Evolutionary conservation across 225 moss, liverwort and hornwort species (phyloP), one percentile per base, ranked within the genome.

Genomic region (Rhytidiadelphus loreus): DNA sequence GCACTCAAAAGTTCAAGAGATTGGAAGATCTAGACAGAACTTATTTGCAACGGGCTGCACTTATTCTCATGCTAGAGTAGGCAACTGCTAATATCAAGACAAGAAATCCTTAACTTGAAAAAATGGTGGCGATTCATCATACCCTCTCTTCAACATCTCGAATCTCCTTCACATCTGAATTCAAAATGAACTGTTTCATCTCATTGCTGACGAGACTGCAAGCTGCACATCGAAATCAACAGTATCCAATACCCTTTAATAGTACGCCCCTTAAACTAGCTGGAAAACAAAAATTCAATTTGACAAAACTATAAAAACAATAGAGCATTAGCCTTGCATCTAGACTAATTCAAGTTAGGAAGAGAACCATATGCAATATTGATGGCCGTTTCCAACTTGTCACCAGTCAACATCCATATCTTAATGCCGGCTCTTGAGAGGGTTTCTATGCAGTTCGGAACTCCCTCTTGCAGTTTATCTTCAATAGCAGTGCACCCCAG

Each of bases 301-400:
- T 32, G 82, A 64, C 26, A 68, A 84, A 63, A 77, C 56, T 33
- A 48, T 28, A 13, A 61, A 76, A 75, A 69, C 63, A 85, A 82
- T 10, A 75, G 61, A 83, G 53, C 77, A 90, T 37, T 60, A 77
- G 74, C 59, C 53, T 83, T 69, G 68, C 66, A 85, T 83, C 72
- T 50, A 82, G 58, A 86, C 63, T 75, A 85, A 78, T 41, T 86
- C 43, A 83, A 78, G 79, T 84, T 88, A 82, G 53, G 81, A 81
- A 79, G 63, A 85, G 33, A 71, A 96, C 96, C 96, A 89, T 97
- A 97, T 65, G 95, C 96, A 84, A 97, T 96, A 83, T 97, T 97
- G 82, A 97, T 97, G 71, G 97, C 96, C 73, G 97, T 97, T 93
- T 97, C 97, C 93, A 96, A 81, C 89, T 96, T 96, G 93, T 97